Percentiles rank a stretch among this genome's conserved stretches.
Conservation (phyloP, 2,329 filamentous ascomycete genomes). For the Cladosporium colombiae region DNA sequence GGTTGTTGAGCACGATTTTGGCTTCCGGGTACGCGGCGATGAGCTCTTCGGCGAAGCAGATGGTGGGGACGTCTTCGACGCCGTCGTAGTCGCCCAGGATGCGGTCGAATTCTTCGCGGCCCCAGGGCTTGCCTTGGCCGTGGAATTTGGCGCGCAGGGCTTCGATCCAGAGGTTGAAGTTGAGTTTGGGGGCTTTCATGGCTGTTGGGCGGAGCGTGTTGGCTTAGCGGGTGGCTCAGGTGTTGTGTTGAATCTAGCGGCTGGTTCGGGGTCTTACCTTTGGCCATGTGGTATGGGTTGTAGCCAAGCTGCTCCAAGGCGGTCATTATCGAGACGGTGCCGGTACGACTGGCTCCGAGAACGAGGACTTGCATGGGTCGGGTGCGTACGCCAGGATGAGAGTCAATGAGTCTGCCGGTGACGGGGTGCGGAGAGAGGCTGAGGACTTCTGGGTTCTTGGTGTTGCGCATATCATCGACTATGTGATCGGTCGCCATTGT, state of each 20-base stretch:
- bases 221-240: neutral
- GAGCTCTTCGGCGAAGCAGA: slow-evolving; percentile 26
- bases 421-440: slow-evolving; percentile 22
- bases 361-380: slow-evolving; percentile 29
- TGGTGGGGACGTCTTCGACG: slow-evolving; percentile 22
- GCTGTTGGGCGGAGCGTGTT: slow-evolving; percentile 5
- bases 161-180: slow-evolving; percentile 26
- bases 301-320: slow-evolving; percentile 28
- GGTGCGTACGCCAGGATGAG: slow-evolving; percentile 21
- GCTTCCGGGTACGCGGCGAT: slow-evolving; percentile 28
- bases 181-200: slow-evolving; percentile 20
- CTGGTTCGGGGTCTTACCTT: neutral
- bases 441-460: slow-evolving; percentile 19
- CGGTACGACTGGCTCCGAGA: slow-evolving; percentile 28
- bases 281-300: slow-evolving; percentile 28
- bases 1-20: slow-evolving; percentile 50
- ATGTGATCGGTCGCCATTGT: neutral
- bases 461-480: slow-evolving; percentile 13
- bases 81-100: slow-evolving; percentile 59
- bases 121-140: slow-evolving; percentile 23
- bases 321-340: slow-evolving; percentile 27
- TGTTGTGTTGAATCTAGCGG: neutral
- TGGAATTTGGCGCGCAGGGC: slow-evolving; percentile 26
- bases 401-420: slow-evolving; percentile 23
- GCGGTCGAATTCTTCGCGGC: slow-evolving; percentile 22